phyloP scores from a whole-genome alignment of 305 asterid genomes.

The Fraxinus platypoda region DNA sequence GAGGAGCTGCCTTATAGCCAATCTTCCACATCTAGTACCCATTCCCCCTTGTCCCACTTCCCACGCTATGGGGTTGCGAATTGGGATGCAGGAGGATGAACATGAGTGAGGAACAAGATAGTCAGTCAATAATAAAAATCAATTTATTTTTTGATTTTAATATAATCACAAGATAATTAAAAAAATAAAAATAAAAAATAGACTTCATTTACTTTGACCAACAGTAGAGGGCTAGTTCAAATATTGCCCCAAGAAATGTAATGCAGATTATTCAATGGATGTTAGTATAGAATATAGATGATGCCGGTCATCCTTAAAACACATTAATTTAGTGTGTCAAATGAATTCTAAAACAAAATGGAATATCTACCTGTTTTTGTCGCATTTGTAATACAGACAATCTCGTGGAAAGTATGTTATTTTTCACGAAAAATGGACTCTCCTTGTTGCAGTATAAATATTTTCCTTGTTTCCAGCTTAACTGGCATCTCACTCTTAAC shows the following conservation, averaged over 20 bases:
- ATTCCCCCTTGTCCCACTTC: neutral
- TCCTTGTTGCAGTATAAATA: slow-evolving; percentile 28
- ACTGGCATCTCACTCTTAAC: neutral
- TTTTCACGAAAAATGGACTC: neutral
- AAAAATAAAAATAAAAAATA: neutral
- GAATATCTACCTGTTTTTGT: neutral
- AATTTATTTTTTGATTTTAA: neutral
- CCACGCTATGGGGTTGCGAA: no score
- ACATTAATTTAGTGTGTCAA: neutral
- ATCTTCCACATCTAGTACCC: neutral
- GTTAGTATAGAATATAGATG: neutral
- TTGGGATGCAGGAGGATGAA: no score
- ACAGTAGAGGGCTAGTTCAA: neutral
- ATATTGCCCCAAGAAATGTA: neutral
- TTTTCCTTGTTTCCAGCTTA: slow-evolving; percentile 21
- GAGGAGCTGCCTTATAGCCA: neutral
- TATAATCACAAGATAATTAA: neutral
- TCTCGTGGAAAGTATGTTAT: neutral
- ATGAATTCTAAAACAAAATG: neutral
- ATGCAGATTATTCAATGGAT: neutral
- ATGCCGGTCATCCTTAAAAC: neutral
- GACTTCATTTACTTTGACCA: neutral
- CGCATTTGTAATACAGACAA: neutral
- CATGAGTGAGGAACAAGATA: no score
- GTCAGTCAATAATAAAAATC: neutral